Conservation (phyloP, 768 basidiomycete genomes). For the Cubamyces lactineus region DNA sequence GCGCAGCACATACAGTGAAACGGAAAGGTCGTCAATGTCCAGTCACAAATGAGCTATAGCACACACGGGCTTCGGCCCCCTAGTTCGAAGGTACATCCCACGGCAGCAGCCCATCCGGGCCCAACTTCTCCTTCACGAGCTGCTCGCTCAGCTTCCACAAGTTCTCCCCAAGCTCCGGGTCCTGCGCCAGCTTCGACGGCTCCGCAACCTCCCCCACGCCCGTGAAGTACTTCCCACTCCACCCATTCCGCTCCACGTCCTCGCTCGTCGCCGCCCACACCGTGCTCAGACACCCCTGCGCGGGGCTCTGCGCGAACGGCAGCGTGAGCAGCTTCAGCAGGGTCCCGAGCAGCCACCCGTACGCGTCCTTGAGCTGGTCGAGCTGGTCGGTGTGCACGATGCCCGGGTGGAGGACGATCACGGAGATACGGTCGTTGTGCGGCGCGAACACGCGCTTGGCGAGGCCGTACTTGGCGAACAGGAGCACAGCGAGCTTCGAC, state of each 20-base stretch:
- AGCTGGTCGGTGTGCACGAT: constrained; percentile 33
- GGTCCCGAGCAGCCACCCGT: constrained; percentile 27
- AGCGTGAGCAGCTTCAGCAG: constrained; percentile 28
- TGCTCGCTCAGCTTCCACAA: constrained; percentile 37
- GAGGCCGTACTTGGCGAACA: constrained; percentile 38
- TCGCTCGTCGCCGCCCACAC: constrained; percentile 37
- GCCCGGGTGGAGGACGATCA: constrained; percentile 33
- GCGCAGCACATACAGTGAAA: no score
- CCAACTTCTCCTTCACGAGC: constrained; percentile 31
- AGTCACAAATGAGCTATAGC: no score
- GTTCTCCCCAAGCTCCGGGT: constrained; percentile 32
- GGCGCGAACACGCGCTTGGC: constrained; percentile 32
- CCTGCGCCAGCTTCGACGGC: constrained; percentile 27
- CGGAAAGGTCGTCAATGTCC: no score
- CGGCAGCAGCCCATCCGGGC: constrained; percentile 28
- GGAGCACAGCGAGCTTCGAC: constrained; percentile 45
- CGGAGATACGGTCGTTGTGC: constrained; percentile 28
- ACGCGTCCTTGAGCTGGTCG: constrained; percentile 34
- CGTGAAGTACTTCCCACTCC: constrained; percentile 32
- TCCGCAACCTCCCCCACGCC: constrained; percentile 27
- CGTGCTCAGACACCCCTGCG: constrained; percentile 33
- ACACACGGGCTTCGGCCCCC: no score
- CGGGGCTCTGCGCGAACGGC: constrained; percentile 35
- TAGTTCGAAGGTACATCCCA: constrained; percentile 15
- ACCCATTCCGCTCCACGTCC: constrained; percentile 30